phyloP scores from a whole-genome alignment of 768 basidiomycete species.

The Butyriboletus loyo region DNA sequence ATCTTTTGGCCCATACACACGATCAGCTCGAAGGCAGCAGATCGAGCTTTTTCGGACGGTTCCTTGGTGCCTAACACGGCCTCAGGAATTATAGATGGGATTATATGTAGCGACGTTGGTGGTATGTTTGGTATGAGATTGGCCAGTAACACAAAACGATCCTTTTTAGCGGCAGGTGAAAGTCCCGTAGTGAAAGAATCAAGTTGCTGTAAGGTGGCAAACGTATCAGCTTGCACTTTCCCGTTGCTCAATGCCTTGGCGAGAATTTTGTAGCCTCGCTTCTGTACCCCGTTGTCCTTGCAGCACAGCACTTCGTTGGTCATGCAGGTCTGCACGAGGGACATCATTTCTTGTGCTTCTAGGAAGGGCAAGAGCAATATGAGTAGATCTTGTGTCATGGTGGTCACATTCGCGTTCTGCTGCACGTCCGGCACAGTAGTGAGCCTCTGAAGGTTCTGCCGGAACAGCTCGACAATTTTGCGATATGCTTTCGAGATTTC shows the following conservation, averaged over 20 bases:
- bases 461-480: constrained; percentile 73
- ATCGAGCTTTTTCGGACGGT: constrained; percentile 87
- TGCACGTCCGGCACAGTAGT: constrained; percentile 32
- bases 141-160: constrained; percentile 76
- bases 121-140: constrained; percentile 68
- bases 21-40: constrained; percentile 86
- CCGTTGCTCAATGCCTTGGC: constrained; percentile 66
- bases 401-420: constrained; percentile 43
- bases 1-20: constrained; percentile 93
- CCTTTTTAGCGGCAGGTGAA: constrained; percentile 87
- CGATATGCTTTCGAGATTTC: constrained; percentile 79
- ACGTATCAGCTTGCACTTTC: constrained; percentile 53
- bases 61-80: constrained; percentile 95
- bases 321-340: constrained; percentile 70
- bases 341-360: constrained; percentile 53
- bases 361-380: constrained; percentile 79
- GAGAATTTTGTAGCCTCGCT: constrained; percentile 90
- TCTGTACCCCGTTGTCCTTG: constrained; percentile 87
- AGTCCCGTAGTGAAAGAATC: constrained; percentile 64
- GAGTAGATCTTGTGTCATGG: constrained; percentile 80
- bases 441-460: constrained; percentile 52
- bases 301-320: constrained; percentile 64
- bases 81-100: constrained; percentile 89
- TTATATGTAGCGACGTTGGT: constrained; percentile 69
- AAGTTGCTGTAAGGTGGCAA: constrained; percentile 60